Evolutionary conservation across 805 yeast species (phyloP).

Genomic region (Schizosaccharomyces octosporus): DNA sequence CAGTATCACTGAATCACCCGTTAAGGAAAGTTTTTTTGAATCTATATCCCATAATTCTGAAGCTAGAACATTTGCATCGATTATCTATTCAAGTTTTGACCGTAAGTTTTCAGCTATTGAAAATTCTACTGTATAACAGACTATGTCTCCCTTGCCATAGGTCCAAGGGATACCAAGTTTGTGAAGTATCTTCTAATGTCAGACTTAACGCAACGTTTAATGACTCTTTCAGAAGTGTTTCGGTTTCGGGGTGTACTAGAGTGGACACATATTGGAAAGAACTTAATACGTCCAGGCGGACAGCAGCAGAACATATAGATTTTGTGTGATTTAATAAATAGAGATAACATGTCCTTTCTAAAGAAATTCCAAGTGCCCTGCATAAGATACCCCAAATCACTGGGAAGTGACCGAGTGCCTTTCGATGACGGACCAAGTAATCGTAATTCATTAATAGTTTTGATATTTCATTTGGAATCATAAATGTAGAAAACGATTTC

Average conservation of each 20-base stretch:
- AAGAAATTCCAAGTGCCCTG: background rate
- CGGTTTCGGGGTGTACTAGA: background rate
- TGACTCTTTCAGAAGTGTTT: background rate
- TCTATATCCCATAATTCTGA: background rate
- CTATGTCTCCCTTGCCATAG: slow-evolving; percentile 2
- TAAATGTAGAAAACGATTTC: background rate
- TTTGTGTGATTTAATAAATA: background rate
- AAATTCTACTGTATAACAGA: slow-evolving; percentile 1
- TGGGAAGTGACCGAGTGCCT: background rate
- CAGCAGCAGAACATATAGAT: slow-evolving; percentile 1
- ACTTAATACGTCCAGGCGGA: background rate
- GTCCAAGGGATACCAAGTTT: slow-evolving; percentile 1
- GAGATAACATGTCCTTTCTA: background rate
- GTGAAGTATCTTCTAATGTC: background rate
- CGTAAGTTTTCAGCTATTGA: background rate
- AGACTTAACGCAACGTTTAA: background rate
- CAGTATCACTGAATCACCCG: background rate
- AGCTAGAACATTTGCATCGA: background rate
- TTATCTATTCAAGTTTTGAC: background rate
- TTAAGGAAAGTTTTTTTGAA: background rate
- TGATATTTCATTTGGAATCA: background rate
- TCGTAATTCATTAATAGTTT: background rate
- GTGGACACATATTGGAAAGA: slow-evolving; percentile 1
- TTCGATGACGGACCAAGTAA: background rate
- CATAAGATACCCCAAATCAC: slow-evolving; percentile 1